Evolutionary conservation across 495 filamentous ascomycete genomes (phyloP).

Genomic region (Physcia stellaris): DNA sequence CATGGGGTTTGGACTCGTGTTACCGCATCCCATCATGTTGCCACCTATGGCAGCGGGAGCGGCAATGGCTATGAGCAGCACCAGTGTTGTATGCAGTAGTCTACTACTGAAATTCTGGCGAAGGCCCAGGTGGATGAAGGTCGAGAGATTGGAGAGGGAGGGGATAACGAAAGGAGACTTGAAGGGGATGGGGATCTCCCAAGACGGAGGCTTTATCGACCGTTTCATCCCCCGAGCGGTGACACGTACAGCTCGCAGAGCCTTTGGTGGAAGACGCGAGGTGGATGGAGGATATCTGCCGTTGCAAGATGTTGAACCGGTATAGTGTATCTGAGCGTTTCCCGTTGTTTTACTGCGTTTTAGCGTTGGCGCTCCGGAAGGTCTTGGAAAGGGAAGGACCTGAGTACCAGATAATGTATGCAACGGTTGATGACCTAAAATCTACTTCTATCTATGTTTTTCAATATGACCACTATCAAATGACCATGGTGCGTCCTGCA

Average conservation of each 20-base stretch:
- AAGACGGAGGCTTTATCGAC: conserved; percentile 2
- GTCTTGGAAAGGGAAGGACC: too few species aligned
- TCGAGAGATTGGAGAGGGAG: conserved; percentile 39
- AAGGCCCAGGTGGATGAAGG: conserved; percentile 79
- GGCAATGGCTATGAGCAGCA: conserved; percentile 84
- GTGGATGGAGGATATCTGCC: conserved; percentile 14
- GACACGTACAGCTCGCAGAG: not conserved
- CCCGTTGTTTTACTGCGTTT: not conserved
- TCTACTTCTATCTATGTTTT: too few species aligned
- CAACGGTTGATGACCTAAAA: too few species aligned
- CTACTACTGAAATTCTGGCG: conserved; percentile 79
- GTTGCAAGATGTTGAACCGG: conserved; percentile 13
- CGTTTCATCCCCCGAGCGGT: conserved; percentile 4
- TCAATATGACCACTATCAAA: too few species aligned
- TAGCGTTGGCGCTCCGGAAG: conserved; percentile 1
- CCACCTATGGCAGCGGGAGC: conserved; percentile 91
- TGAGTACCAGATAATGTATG: too few species aligned
- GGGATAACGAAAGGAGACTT: conserved; percentile 5
- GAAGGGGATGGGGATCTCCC: conserved; percentile 11
- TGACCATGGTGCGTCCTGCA: too few species aligned
- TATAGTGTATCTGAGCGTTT: conserved; percentile 4
- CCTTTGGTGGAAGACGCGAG: not conserved
- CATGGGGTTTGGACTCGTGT: conserved; percentile 71
- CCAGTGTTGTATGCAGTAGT: conserved; percentile 78
- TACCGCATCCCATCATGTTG: conserved; percentile 78